Evolutionary conservation across 2,329 filamentous ascomycete genomes (phyloP).

Genomic region (Venturia nashicola): DNA sequence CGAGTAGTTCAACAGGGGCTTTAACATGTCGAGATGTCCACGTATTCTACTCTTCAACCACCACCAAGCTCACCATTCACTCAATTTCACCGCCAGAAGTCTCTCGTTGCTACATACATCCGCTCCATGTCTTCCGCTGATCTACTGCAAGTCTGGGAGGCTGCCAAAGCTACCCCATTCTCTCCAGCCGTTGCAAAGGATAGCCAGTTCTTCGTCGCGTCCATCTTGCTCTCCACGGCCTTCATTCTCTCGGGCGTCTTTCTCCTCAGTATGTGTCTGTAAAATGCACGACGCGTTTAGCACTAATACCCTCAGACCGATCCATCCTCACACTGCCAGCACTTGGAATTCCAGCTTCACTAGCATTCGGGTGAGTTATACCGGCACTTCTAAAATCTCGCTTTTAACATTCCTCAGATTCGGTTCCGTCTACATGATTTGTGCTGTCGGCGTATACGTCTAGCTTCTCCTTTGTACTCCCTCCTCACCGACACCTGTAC

Average conservation of each 20-base stretch:
- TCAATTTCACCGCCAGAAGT: not conserved
- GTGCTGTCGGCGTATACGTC: constrained; percentile 96
- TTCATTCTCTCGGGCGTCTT: constrained; percentile 67
- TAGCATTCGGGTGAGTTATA: constrained; percentile 68
- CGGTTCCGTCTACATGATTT: constrained; percentile 97
- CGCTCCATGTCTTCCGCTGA: constrained; percentile 52
- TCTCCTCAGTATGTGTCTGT: constrained; percentile 58
- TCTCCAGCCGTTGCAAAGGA: constrained; percentile 67
- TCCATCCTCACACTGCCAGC: constrained; percentile 64
- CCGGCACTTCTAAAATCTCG: constrained; percentile 13
- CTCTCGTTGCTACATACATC: constrained; percentile 5
- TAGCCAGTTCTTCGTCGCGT: constrained; percentile 72
- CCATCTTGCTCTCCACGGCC: constrained; percentile 55
- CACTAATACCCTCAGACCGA: constrained; percentile 50
- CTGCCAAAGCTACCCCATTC: constrained; percentile 78
- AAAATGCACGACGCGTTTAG: not conserved
- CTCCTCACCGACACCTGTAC: constrained; percentile 20
- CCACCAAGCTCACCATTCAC: not conserved
- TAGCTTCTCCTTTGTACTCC: constrained; percentile 33
- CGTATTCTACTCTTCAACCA: not conserved
- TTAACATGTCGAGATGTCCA: not conserved
- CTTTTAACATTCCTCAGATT: constrained; percentile 43
- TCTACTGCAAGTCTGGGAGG: constrained; percentile 77
- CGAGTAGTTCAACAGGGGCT: not conserved
- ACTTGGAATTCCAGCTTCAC: constrained; percentile 73